These are phyloP conservation scores for Trichoderma sp. DNA, from an alignment of 2,329 filamentous ascomycete species.

Conservation along the genomic window DNA sequence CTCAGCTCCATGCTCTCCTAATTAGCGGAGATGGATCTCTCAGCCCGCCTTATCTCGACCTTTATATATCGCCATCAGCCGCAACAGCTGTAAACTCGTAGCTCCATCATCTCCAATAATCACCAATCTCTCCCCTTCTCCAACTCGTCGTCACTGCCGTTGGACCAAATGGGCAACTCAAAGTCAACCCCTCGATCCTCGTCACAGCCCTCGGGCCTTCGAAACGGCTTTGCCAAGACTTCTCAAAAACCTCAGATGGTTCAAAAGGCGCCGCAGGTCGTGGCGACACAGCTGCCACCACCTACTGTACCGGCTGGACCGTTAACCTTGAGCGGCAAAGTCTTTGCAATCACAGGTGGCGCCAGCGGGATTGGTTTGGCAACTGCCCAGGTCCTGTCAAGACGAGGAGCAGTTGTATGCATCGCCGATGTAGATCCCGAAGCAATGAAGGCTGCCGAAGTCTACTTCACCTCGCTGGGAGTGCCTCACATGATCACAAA, in stretches of 20 bases:
- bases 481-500: slow-evolving; percentile 34
- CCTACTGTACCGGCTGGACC: neutral
- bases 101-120: neutral
- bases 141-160: neutral
- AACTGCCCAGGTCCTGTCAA: slow-evolving; percentile 38
- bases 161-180: slow-evolving; percentile 4
- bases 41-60: neutral
- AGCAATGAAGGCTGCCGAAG: slow-evolving; percentile 32
- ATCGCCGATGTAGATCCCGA: slow-evolving; percentile 37
- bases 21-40: slow-evolving; percentile 2
- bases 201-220: slow-evolving; percentile 8
- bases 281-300: neutral
- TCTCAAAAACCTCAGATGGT: slow-evolving; percentile 10
- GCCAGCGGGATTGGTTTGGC: slow-evolving; percentile 42
- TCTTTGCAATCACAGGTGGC: slow-evolving; percentile 34
- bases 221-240: neutral
- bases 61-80: slow-evolving; percentile 13
- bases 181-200: slow-evolving; percentile 7
- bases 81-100: neutral
- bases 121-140: neutral
- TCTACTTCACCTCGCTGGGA: slow-evolving; percentile 29
- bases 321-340: slow-evolving; percentile 24
- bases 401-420: slow-evolving; percentile 36
- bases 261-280: neutral
- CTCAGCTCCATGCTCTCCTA: neutral